Evolutionary conservation across 345 rosid genomes (phyloP).

Genomic region (Iberis pinnata): DNA sequence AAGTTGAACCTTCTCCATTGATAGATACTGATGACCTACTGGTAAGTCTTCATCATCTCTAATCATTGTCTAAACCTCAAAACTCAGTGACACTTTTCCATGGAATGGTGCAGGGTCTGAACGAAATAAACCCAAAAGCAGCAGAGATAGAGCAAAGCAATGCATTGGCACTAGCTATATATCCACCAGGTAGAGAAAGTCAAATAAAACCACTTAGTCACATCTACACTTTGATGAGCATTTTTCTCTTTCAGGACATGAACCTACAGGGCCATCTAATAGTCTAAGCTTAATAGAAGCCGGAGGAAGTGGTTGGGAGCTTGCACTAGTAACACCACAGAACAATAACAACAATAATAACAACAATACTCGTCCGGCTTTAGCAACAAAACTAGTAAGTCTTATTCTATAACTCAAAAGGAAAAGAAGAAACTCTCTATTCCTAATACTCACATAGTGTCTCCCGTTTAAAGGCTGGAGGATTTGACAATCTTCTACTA

Average conservation of each 20-base stretch:
- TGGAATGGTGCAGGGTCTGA: slow-evolving; percentile 73
- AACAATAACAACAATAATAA: too few relatives aligned
- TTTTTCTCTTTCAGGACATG: slow-evolving; percentile 46
- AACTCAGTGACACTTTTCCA: not conserved
- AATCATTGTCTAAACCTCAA: slow-evolving; percentile 24
- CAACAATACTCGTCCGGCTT: slow-evolving; percentile 30
- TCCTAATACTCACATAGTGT: not conserved
- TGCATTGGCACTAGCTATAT: slow-evolving; percentile 88
- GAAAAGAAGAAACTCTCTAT: slow-evolving; percentile 30
- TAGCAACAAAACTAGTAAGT: slow-evolving; percentile 63
- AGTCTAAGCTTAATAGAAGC: slow-evolving; percentile 38
- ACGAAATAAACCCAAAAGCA: slow-evolving; percentile 63
- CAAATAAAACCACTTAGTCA: slow-evolving; percentile 25
- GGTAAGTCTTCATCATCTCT: slow-evolving; percentile 49
- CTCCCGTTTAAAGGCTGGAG: slow-evolving; percentile 60
- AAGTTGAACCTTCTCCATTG: slow-evolving; percentile 18
- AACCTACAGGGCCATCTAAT: slow-evolving; percentile 39
- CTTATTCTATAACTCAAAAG: not conserved
- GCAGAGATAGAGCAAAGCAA: slow-evolving; percentile 73
- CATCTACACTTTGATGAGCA: slow-evolving; percentile 11
- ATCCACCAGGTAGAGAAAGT: slow-evolving; percentile 74
- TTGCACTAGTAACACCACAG: slow-evolving; percentile 82
- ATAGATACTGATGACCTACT: slow-evolving; percentile 33
- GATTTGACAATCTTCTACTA: slow-evolving; percentile 73
- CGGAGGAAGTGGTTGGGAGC: slow-evolving; percentile 82